These are phyloP conservation scores for Mycena sanguinolenta DNA, from an alignment of 768 basidiomycete species.

Conservation along the genomic window DNA sequence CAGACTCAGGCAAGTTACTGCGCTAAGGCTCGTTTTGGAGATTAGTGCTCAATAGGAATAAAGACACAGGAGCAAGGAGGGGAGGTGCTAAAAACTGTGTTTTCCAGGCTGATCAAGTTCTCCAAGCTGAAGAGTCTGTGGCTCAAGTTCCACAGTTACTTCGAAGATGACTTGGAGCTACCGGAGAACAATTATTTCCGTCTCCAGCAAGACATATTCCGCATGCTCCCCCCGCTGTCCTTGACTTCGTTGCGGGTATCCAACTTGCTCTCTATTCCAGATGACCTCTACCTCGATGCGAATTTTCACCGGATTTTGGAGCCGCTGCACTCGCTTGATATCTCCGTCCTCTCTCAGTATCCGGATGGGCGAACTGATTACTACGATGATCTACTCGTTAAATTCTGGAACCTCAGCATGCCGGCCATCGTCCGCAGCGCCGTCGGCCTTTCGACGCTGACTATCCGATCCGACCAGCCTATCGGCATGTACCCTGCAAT, in stretches of 20 bases:
- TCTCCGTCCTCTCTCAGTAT: background rate
- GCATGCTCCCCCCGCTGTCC: background rate
- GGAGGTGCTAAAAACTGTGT: background rate
- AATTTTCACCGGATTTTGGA: slow-evolving; percentile 12
- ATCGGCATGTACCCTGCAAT: slow-evolving; percentile 1
- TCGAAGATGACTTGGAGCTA: background rate
- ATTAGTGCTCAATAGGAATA: background rate
- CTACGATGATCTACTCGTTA: background rate
- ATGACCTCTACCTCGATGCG: slow-evolving; percentile 1
- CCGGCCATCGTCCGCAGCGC: slow-evolving; percentile 14
- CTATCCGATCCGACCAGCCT: slow-evolving; percentile 5
- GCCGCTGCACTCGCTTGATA: background rate
- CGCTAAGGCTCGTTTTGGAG: no score
- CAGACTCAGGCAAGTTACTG: background rate
- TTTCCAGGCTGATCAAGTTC: slow-evolving; percentile 8
- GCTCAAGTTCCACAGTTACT: slow-evolving; percentile 3
- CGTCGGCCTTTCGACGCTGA: background rate
- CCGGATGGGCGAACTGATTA: background rate
- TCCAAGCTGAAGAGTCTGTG: background rate
- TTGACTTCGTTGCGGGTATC: slow-evolving; percentile 12
- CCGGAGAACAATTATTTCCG: background rate
- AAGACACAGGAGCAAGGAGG: background rate
- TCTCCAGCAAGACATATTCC: slow-evolving; percentile 11
- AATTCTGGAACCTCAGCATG: slow-evolving; percentile 19
- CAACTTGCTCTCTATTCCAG: slow-evolving; percentile 19